Evolutionary conservation across 2,329 filamentous ascomycete genomes (phyloP).

Genomic region (Monosporascus sp.): DNA sequence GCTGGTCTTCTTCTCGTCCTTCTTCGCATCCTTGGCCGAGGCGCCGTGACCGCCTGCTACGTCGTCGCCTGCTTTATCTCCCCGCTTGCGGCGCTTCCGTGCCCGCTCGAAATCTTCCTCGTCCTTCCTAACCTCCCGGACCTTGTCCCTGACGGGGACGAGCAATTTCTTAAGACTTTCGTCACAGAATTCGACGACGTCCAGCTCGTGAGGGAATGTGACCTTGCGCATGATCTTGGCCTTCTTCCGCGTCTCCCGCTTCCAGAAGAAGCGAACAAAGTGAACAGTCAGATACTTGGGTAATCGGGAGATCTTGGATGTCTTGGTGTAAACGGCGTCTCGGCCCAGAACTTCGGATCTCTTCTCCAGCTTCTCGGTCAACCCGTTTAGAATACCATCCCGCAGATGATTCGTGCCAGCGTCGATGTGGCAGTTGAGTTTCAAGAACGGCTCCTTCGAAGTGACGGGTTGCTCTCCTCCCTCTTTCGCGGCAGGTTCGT

Average conservation of each 20-base stretch:
- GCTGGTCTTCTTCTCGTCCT: conserved; percentile 32
- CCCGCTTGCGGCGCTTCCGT: conserved; percentile 82
- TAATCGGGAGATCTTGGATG: conserved; percentile 79
- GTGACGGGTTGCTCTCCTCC: conserved; percentile 65
- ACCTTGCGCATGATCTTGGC: conserved; percentile 99
- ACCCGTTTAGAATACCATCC: conserved; percentile 76
- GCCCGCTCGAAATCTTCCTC: conserved; percentile 88
- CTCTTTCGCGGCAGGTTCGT: conserved; percentile 72
- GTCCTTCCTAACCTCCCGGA: conserved; percentile 91
- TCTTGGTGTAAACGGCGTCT: conserved; percentile 83
- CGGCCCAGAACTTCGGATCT: conserved; percentile 70
- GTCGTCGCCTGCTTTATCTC: conserved; percentile 42
- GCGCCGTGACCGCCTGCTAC: conserved; percentile 44
- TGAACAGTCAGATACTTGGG: conserved; percentile 96
- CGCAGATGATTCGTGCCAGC: conserved; percentile 80
- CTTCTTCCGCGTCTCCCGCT: conserved; percentile 91
- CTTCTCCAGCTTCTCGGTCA: conserved; percentile 91
- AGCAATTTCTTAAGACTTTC: conserved; percentile 79
- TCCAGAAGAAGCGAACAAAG: conserved; percentile 98
- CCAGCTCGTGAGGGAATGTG: conserved; percentile 88
- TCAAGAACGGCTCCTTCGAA: conserved; percentile 73
- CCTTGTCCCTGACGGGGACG: conserved; percentile 90
- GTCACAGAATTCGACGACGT: conserved; percentile 91
- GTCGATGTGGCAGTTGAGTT: conserved; percentile 94
- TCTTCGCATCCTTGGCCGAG: conserved; percentile 47